Evolutionary conservation across 2,329 filamentous ascomycete species (phyloP).

Genomic region (Cytospora chrysosperma): DNA sequence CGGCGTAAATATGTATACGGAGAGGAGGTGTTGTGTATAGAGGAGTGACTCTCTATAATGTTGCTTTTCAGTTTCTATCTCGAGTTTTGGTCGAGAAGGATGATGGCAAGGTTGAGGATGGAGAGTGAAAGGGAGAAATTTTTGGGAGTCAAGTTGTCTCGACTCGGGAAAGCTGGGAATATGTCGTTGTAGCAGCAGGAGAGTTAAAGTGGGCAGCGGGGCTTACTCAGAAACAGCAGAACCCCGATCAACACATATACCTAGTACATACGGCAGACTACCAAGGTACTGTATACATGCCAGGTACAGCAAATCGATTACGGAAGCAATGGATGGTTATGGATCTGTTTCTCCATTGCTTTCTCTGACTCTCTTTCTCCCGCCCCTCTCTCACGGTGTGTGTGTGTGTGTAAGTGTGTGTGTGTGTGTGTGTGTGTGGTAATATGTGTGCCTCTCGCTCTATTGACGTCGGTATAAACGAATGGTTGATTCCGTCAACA

Average conservation of each 20-base stretch:
- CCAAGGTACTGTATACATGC: not conserved
- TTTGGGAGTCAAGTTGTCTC: slow-evolving; percentile 16
- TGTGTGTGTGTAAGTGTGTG: too few relatives aligned
- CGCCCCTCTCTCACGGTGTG: not conserved
- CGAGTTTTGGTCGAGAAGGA: slow-evolving; percentile 18
- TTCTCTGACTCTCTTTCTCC: not conserved
- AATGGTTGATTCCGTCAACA: too few relatives aligned
- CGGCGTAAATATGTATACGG: slow-evolving; percentile 28
- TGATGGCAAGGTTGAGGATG: slow-evolving; percentile 16
- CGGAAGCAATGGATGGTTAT: not conserved
- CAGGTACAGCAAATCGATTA: not conserved
- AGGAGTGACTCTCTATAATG: slow-evolving; percentile 14
- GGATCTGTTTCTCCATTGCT: not conserved
- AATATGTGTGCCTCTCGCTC: too few relatives aligned
- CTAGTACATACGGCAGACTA: too few relatives aligned
- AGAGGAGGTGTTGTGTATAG: slow-evolving; percentile 9
- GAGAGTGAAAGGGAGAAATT: slow-evolving; percentile 22
- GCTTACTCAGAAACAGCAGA: slow-evolving; percentile 22
- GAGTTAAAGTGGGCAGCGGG: slow-evolving; percentile 17
- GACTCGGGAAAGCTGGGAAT: slow-evolving; percentile 20
- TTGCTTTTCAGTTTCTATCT: slow-evolving; percentile 6
- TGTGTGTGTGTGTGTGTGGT: too few relatives aligned
- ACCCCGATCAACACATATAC: not conserved
- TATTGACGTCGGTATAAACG: too few relatives aligned
- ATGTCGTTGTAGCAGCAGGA: slow-evolving; percentile 20